Percentiles rank a stretch among this genome's conserved stretches.
These are phyloP conservation scores for Brassica cretica DNA, from an alignment of 345 rosid genomes.

Conservation along the genomic window DNA sequence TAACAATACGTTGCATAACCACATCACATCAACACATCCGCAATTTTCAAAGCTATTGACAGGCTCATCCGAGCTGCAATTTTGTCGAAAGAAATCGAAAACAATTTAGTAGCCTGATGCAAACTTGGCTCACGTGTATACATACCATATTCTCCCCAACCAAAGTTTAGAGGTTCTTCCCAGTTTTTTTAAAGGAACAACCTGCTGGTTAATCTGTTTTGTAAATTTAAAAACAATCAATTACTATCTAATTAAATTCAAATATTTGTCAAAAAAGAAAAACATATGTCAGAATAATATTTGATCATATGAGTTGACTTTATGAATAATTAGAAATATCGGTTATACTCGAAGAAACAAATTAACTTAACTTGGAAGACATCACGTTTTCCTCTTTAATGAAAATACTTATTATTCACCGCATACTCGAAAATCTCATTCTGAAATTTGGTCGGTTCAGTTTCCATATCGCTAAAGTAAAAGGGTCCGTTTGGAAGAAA, in stretches of 20 bases:
- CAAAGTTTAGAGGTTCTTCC: background rate
- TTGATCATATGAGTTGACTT: background rate
- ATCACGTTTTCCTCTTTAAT: background rate
- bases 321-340: background rate
- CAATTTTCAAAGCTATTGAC: background rate
- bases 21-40: background rate
- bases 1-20: background rate
- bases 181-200: background rate
- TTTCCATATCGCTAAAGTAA: background rate
- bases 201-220: background rate
- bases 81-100: background rate
- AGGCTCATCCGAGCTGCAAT: background rate
- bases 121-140: background rate
- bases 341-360: background rate
- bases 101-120: background rate
- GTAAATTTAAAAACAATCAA: background rate
- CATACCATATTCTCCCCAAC: background rate
- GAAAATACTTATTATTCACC: background rate
- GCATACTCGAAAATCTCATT: background rate
- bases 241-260: background rate
- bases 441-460: conserved; percentile 17
- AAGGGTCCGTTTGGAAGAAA: conserved; percentile 3
- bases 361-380: background rate
- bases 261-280: background rate
- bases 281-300: background rate